Evolutionary conservation across 345 rosid species (phyloP).

Genomic region (Arabidopsis suecica): DNA sequence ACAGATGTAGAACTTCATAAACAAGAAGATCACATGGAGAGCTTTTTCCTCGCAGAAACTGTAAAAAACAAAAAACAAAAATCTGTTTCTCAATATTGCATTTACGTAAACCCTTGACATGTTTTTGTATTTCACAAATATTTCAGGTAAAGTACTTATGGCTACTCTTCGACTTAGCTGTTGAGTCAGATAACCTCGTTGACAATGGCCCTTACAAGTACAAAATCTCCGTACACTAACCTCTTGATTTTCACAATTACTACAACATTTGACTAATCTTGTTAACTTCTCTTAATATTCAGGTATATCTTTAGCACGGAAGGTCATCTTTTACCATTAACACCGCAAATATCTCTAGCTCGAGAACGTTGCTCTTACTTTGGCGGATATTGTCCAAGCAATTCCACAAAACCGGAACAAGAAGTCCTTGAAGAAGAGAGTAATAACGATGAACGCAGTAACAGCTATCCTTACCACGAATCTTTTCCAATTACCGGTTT

Average conservation of each 20-base stretch:
- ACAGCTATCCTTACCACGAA: conserved; percentile 50
- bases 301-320: conserved; percentile 94
- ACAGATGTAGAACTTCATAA: conserved; percentile 89
- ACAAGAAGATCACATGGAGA: conserved; percentile 96
- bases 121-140: conserved; percentile 26
- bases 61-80: conserved; percentile 40
- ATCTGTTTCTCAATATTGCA: conserved; percentile 13
- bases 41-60: conserved; percentile 99
- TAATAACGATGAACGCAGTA: conserved; percentile 47
- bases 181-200: conserved; percentile 85
- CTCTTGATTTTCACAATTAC: not conserved
- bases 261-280: conserved; percentile 5
- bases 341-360: conserved; percentile 86
- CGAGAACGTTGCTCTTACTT: conserved; percentile 87
- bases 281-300: conserved; percentile 13
- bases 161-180: conserved; percentile 97
- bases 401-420: conserved; percentile 48
- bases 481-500: conserved; percentile 64
- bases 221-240: conserved; percentile 23
- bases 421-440: conserved; percentile 39
- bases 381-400: conserved; percentile 74
- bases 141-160: conserved; percentile 90
- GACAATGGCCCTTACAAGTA: conserved; percentile 99
- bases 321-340: conserved; percentile 89
- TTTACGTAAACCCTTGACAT: conserved; percentile 17